These are phyloP conservation scores for Phlebiopsis gigantea DNA, from an alignment of 768 basidiomycete genomes.

Conservation along the genomic window DNA sequence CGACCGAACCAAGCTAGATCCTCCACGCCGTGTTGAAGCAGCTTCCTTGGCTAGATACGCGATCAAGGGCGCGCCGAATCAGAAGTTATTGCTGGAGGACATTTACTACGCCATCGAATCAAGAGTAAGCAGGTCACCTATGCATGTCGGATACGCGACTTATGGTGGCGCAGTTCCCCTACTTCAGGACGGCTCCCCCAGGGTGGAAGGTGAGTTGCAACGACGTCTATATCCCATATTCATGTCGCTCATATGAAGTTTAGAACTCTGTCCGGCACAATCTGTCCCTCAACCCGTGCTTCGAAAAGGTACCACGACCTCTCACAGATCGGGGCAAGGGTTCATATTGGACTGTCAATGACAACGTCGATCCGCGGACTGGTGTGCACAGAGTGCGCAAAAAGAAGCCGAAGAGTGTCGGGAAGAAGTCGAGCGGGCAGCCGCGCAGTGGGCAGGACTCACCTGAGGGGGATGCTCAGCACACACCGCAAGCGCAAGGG, in stretches of 20 bases:
- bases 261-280: slow-evolving; percentile 92
- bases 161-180: slow-evolving; percentile 61
- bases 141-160: not conserved
- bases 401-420: slow-evolving; percentile 64
- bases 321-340: slow-evolving; percentile 89
- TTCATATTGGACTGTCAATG: slow-evolving; percentile 90
- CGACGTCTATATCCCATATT: slow-evolving; percentile 23
- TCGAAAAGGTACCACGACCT: slow-evolving; percentile 88
- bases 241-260: slow-evolving; percentile 18
- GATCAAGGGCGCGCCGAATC: slow-evolving; percentile 87
- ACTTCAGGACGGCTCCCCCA: slow-evolving; percentile 79
- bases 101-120: slow-evolving; percentile 92
- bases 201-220: slow-evolving; percentile 79
- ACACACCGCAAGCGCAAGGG: slow-evolving; percentile 3
- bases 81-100: slow-evolving; percentile 80
- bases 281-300: slow-evolving; percentile 84
- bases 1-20: not conserved
- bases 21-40: not conserved
- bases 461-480: slow-evolving; percentile 39
- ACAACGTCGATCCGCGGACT: slow-evolving; percentile 83
- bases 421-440: slow-evolving; percentile 34
- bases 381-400: slow-evolving; percentile 87
- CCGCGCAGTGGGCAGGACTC: slow-evolving; percentile 20
- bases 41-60: slow-evolving; percentile 54
- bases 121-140: slow-evolving; percentile 46